Base-by-base conservation (phyloP, 352 stramenopile genomes). In the Blastocystis sp. region DNA sequence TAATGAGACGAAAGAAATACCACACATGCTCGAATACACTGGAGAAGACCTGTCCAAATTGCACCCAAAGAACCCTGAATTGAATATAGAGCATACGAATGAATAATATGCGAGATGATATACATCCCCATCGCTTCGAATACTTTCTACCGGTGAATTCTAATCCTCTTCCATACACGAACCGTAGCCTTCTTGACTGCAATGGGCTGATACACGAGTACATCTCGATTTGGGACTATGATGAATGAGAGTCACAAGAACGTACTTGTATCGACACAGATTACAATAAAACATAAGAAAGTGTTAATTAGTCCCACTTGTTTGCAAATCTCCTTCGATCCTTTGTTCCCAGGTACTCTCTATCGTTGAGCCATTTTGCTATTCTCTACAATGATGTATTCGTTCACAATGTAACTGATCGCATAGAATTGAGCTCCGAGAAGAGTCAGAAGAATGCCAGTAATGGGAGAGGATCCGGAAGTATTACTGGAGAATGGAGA, bases 351-450 rank as follows among this genome's bases (percentile, higher is more conserved):
- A 27, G 66, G 66, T 37, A 78, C 42, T 11, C 9, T 24, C 66
- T 78, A 39, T 6, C 16, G 3, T 11, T 35, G 32, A 59, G 24
- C 19, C 1, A 56, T 11, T 1, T 0, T 39, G 19, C 11, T 14
- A 59, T 9, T 14, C 3, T 7, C 3, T 29, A 78, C 66, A 4
- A n/a, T 35, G n/a, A 78, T 78, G 3, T 29, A 29, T 14, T 78
- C 66, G 35, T 78, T 78, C 37, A 78, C 9, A 46, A 78, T 78
- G 37, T 78, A 78, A n/a, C 66, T 78, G 21, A 78, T 11, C 3
- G 66, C 37, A 46, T 78, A 78, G 66, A 78, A 78, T n/a, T 78
- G 66, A 19, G 66, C 66, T 21, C 66, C 66, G 19, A 78, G 24
- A 29, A 78, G 66, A 57, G 66, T 78, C 7, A 78, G 43, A 7